These are phyloP conservation scores for Rubia balearica DNA, from an alignment of 305 asterid genomes.

Conservation along the genomic window DNA sequence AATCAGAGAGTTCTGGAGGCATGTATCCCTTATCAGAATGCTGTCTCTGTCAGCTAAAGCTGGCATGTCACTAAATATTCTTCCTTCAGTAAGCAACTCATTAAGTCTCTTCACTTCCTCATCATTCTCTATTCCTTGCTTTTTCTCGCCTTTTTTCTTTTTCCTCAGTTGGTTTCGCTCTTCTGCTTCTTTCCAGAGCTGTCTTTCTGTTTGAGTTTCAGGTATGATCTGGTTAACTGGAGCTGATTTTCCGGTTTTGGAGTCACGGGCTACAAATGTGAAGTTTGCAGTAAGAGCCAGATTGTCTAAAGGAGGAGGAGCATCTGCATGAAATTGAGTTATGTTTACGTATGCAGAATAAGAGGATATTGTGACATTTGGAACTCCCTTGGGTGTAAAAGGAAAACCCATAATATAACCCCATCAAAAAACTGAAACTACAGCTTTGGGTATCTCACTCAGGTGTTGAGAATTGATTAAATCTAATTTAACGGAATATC, in stretches of 20 bases:
- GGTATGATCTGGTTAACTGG: slow-evolving; percentile 63
- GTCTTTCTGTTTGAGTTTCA: slow-evolving; percentile 58
- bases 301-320: slow-evolving; percentile 31
- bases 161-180: slow-evolving; percentile 69
- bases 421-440: background rate
- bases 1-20: slow-evolving; percentile 77
- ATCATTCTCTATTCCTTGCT: slow-evolving; percentile 34
- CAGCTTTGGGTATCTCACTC: background rate
- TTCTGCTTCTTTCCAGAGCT: slow-evolving; percentile 71
- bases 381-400: background rate
- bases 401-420: background rate
- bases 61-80: slow-evolving; percentile 84
- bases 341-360: background rate
- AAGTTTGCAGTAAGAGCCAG: slow-evolving; percentile 86
- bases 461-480: too few species aligned
- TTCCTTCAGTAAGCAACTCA: slow-evolving; percentile 64
- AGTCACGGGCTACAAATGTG: slow-evolving; percentile 93
- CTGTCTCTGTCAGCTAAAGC: slow-evolving; percentile 83
- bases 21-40: slow-evolving; percentile 69
- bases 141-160: slow-evolving; percentile 44
- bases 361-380: too few species aligned
- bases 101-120: slow-evolving; percentile 46
- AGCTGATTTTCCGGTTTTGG: slow-evolving; percentile 73
- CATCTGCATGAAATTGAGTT: slow-evolving; percentile 31
- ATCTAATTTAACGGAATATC: too few species aligned